Evolutionary conservation across 2,329 filamentous ascomycete species (phyloP), one percentile per base, ranked within the genome.

Genomic region (Fusarium sp.): DNA sequence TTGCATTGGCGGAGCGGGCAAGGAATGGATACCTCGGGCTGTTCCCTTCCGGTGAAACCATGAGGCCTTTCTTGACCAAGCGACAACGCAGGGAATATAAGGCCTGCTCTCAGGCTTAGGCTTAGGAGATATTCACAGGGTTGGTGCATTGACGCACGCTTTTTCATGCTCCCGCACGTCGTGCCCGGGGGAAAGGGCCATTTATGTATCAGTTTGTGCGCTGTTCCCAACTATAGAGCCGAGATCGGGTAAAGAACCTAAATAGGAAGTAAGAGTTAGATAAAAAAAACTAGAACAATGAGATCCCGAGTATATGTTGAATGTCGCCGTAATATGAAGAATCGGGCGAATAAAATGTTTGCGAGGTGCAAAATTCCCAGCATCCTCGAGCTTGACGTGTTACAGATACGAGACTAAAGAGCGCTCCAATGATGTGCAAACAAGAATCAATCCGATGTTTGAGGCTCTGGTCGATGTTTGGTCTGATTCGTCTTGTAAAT

Each of bases 181-280:
- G 66, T 64, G 47, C 32, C 55, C 40, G 27, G 55, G 68, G 46
- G 53, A 37, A 37, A 49, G 54, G 45, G 68, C 53, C 69, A 66
- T 59, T 63, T 68, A 66, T 59, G 66, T 73, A 67, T 42, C 59
- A 55, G 40, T 55, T 55, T 50, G 63, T 56, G 54, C 41, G 63
- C 47, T 63, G 67, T 54, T 63, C 51, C 48, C 51, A 68, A 51
- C 48, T 58, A 28, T 69, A 20, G 48, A 60, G 50, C 40, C 42
- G 53, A 61, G 45, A 30, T 50, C 43, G 25, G 53, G 40, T 51
- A 58, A 61, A 45, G 34, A 51, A 23, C 53, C 49, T 34, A 32
- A 72, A 66, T 45, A 65, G 63, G 63, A 57, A 49, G 69, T 50
- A 41, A 51, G 32, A 23, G 20, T 16, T 5, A 13, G 25, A 27